Conservation (phyloP, 1,139 yeast species). For the Yamadazyma jaroonii region DNA sequence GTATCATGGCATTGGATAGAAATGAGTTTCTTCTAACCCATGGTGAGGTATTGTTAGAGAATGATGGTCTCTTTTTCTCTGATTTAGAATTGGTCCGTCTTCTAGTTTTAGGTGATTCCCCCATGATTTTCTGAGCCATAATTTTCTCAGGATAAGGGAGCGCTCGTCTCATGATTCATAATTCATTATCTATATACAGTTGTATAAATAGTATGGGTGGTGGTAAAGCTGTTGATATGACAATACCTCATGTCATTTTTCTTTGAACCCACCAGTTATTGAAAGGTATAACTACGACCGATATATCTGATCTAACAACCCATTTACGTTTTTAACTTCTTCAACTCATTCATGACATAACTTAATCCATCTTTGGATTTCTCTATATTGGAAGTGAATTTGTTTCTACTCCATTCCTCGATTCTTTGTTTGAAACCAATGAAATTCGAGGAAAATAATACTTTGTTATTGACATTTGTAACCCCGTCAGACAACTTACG, state of each 20-base stretch:
- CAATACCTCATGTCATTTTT: too few relatives aligned
- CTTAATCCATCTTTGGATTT: constrained; percentile 73
- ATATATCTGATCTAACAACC: too few relatives aligned
- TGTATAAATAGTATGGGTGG: too few relatives aligned
- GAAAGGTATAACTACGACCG: too few relatives aligned
- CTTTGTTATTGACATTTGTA: constrained; percentile 50
- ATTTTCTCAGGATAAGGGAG: too few relatives aligned
- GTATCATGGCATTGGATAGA: constrained; percentile 59
- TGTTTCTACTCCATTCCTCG: constrained; percentile 77
- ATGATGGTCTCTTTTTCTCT: constrained; percentile 36
- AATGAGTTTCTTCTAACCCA: constrained; percentile 61
- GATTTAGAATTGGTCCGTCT: constrained; percentile 13
- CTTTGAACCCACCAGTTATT: too few relatives aligned
- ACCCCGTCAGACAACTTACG: constrained; percentile 17
- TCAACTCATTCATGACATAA: constrained; percentile 61
- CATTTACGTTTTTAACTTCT: neutral
- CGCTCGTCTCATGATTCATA: too few relatives aligned
- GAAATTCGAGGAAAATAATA: constrained; percentile 73
- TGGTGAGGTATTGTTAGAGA: constrained; percentile 49
- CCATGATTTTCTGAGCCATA: neutral
- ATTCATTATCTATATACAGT: too few relatives aligned
- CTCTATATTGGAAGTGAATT: constrained; percentile 64
- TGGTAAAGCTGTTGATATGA: too few relatives aligned
- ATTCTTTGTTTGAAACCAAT: constrained; percentile 67
- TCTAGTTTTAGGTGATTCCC: constrained; percentile 9